Evolutionary conservation across 2,329 filamentous ascomycete species (phyloP), one percentile per base, ranked within the genome.

Genomic region (Neobulgaria alba): DNA sequence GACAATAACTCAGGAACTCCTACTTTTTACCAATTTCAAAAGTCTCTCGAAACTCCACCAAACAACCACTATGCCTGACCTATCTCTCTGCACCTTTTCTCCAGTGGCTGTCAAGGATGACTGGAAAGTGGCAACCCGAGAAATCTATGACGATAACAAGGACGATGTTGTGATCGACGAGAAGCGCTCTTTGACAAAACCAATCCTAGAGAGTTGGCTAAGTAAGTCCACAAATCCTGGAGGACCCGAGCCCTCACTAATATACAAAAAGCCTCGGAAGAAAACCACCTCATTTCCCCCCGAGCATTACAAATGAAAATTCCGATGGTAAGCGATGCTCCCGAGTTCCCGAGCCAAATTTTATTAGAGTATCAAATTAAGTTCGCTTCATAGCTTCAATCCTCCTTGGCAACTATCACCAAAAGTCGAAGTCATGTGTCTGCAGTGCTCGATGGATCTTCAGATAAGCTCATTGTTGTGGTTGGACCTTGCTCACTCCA

Each of bases 401-500:
- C n/a, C n/a, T n/a, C n/a, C n/a, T n/a, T n/a, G n/a, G n/a, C n/a
- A n/a, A n/a, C n/a, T n/a, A n/a, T n/a, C n/a, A n/a, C n/a, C n/a
- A n/a, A n/a, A n/a, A n/a, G n/a, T n/a, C 76, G 79, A 30, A 72
- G 78, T 39, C 77, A 87, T 59, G 72, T 74, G 19, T 74, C 75
- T 38, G 74, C 77, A n/a, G 67, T 87, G 16, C 79, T 88, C 58
- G 81, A 79, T 47, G 79, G 75, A 48, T 74, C 67, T 21, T 76
- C 83, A 39, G 45, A 73, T 37, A 49, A 57, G 12, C 50, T 86
- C 36, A 67, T 86, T 38, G 81, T 98, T 50, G 82, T 96, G 57
- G 80, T 96, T 49, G 92, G 92, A 1, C 92, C 92, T 18, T 98
- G 92, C 73, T 95, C 87, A 18, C 95, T 98, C 63, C 92, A 98